Conservation (phyloP, 2,329 filamentous ascomycete genomes). For the Calonectria hongkongensis region DNA sequence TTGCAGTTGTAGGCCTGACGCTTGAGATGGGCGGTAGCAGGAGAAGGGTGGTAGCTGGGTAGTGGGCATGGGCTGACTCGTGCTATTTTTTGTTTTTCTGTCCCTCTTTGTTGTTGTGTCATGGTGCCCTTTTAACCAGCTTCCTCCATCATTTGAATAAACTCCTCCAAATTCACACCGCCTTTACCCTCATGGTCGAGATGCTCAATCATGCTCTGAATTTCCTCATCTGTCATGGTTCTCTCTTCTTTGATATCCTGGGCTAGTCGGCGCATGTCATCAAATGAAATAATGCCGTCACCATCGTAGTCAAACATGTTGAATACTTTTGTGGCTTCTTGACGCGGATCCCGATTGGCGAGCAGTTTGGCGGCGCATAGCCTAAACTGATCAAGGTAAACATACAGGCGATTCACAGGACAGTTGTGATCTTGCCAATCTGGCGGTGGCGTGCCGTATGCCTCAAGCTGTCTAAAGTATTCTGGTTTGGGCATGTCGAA, state of each 20-base stretch:
- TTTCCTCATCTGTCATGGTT: conserved; percentile 92
- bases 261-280: conserved; percentile 90
- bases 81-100: conserved; percentile 11
- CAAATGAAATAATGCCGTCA: conserved; percentile 93
- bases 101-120: conserved; percentile 17
- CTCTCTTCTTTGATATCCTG: conserved; percentile 88
- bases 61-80: conserved; percentile 25
- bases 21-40: conserved; percentile 1
- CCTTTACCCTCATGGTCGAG: conserved; percentile 97
- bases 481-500: conserved; percentile 93
- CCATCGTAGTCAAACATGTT: conserved; percentile 92
- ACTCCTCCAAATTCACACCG: conserved; percentile 81
- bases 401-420: conserved; percentile 66
- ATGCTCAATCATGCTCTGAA: conserved; percentile 97
- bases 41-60: conserved; percentile 15
- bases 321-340: conserved; percentile 94
- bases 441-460: conserved; percentile 84
- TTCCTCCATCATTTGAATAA: conserved; percentile 77
- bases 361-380: conserved; percentile 88
- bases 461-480: conserved; percentile 86
- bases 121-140: conserved; percentile 55
- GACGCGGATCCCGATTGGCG: conserved; percentile 86
- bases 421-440: conserved; percentile 70
- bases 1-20: not conserved
- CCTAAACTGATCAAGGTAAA: conserved; percentile 75